Evolutionary conservation across 2,329 filamentous ascomycete genomes (phyloP).

Genomic region (Chaetomium globosum): DNA sequence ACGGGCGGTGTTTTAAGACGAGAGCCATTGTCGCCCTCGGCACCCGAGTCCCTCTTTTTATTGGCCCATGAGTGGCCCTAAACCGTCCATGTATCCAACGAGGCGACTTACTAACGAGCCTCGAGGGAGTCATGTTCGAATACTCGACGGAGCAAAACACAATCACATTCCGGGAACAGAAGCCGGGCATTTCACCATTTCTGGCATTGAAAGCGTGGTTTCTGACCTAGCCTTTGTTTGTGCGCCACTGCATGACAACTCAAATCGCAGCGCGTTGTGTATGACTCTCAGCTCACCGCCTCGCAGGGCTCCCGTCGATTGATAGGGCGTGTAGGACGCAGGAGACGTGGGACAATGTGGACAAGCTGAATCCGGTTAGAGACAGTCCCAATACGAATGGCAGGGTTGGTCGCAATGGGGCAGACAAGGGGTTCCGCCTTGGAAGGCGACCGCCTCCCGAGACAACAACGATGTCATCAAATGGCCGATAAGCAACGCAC

Average conservation of each 20-base stretch:
- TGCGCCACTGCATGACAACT: background rate
- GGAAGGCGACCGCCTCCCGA: background rate
- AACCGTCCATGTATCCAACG: background rate
- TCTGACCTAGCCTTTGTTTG: background rate
- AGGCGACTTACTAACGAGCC: background rate
- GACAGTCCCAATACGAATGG: conserved; percentile 1
- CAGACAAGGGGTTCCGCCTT: background rate
- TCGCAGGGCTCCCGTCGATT: conserved; percentile 7
- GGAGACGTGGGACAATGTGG: background rate
- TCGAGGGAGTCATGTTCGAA: too few species aligned
- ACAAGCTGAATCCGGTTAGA: background rate
- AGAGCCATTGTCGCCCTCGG: conserved; percentile 1
- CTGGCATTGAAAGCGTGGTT: background rate
- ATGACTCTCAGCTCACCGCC: conserved; percentile 21
- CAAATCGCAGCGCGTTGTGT: background rate
- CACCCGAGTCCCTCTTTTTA: background rate
- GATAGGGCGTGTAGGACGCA: background rate
- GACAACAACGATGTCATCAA: conserved; percentile 13
- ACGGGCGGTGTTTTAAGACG: conserved; percentile 1
- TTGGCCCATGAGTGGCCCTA: background rate
- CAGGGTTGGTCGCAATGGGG: background rate
- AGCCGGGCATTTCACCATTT: background rate
- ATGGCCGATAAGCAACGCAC: background rate
- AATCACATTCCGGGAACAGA: background rate
- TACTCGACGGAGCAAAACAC: too few species aligned